phyloP scores from a whole-genome alignment of 345 rosid genomes.

The Dipteronia sinensis region DNA sequence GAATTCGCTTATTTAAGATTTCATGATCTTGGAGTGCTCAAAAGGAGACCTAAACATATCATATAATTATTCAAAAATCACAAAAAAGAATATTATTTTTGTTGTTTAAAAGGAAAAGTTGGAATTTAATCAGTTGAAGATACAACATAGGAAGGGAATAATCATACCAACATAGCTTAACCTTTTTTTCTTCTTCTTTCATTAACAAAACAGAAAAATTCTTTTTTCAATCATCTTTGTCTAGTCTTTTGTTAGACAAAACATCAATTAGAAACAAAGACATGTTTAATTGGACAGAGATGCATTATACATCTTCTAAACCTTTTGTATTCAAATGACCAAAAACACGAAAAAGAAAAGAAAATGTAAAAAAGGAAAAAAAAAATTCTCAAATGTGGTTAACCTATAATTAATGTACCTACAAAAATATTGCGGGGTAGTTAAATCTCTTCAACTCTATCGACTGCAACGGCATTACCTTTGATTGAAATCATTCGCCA shows the following conservation, averaged over 20 bases:
- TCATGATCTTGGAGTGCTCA: too few relatives aligned
- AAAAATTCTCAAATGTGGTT: neutral
- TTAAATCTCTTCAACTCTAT: slow-evolving; percentile 7
- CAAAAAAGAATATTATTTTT: too few relatives aligned
- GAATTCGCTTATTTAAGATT: neutral
- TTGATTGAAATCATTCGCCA: neutral
- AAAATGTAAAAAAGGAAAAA: too few relatives aligned
- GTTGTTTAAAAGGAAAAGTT: too few relatives aligned
- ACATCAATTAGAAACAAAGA: slow-evolving; percentile 7
- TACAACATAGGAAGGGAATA: neutral
- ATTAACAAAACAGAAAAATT: too few relatives aligned
- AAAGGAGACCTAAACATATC: too few relatives aligned
- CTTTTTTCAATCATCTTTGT: neutral
- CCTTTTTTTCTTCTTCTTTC: neutral
- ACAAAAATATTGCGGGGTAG: neutral
- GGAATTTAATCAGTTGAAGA: neutral
- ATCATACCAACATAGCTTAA: neutral
- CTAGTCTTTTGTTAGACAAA: neutral
- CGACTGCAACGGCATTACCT: neutral
- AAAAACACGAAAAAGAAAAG: neutral
- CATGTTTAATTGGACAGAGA: neutral
- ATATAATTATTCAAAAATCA: too few relatives aligned
- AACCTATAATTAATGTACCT: slow-evolving; percentile 6
- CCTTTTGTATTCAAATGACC: neutral
- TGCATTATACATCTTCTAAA: neutral